phyloP scores from a whole-genome alignment of 108 stramenopile species.

The Asterionellopsis glacialis region DNA sequence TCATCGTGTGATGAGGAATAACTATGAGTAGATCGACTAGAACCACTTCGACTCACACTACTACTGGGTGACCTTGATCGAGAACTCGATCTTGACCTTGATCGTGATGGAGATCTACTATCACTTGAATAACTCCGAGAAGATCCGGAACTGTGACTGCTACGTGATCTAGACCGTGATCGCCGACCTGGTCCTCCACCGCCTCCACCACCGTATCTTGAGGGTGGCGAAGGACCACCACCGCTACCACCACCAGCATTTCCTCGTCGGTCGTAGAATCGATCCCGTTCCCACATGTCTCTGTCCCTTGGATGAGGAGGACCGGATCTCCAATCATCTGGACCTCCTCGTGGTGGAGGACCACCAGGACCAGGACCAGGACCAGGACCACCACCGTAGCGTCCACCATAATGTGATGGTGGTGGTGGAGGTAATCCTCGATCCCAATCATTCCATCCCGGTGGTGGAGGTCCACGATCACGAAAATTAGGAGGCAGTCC shows the following conservation, averaged over 20 bases:
- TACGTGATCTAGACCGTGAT: neutral
- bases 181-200: neutral
- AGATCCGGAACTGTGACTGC: neutral
- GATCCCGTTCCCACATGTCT: too few species aligned
- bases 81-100: neutral
- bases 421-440: neutral
- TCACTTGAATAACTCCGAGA: neutral
- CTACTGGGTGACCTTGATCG: neutral
- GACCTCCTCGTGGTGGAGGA: conserved; percentile 1
- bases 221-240: neutral
- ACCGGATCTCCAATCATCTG: neutral
- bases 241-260: neutral
- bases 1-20: too few species aligned
- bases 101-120: neutral
- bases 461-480: neutral
- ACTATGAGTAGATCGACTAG: too few species aligned
- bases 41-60: too few species aligned
- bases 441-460: neutral
- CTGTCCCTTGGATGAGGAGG: neutral
- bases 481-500: neutral
- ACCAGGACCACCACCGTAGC: neutral
- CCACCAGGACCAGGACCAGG: neutral
- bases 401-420: neutral
- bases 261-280: too few species aligned
- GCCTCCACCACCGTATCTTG: neutral